A percentile compares a stretch with the other conserved stretches of the same genome.
These are phyloP conservation scores for Mrakiaceae sp. DNA, from an alignment of 1,284 basidiomycete genomes.

Conservation along the genomic window DNA sequence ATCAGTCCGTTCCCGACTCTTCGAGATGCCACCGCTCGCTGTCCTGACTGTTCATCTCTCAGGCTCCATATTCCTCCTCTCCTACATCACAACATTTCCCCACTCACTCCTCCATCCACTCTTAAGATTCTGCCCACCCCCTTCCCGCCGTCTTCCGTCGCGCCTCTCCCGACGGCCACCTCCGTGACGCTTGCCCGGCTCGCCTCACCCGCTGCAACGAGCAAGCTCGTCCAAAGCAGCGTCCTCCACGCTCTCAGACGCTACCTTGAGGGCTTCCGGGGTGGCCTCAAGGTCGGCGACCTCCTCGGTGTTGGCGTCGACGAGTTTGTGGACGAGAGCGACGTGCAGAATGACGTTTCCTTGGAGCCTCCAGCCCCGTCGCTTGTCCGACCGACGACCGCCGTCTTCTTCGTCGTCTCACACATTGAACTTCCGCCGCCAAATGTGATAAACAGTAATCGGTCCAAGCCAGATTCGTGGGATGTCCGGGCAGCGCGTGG, in stretches of 20 bases:
- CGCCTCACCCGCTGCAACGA: conserved; percentile 58
- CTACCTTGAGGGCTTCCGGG: conserved; percentile 47
- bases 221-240: conserved; percentile 52
- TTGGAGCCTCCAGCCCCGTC: background rate
- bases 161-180: conserved; percentile 53
- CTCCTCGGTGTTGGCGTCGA: conserved; percentile 57
- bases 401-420: conserved; percentile 27
- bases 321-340: conserved; percentile 20
- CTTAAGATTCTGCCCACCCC: conserved; percentile 21
- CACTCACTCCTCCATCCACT: background rate
- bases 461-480: background rate
- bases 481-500: conserved; percentile 31
- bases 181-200: conserved; percentile 66
- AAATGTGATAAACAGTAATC: too few species aligned
- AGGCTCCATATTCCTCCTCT: conserved; percentile 5
- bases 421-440: background rate
- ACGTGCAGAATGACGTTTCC: conserved; percentile 39
- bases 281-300: conserved; percentile 63
- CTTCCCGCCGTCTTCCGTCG: conserved; percentile 25
- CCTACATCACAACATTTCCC: background rate
- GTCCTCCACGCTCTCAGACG: conserved; percentile 53
- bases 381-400: background rate
- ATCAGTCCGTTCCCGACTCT: too few species aligned
- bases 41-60: background rate
- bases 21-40: too few species aligned